phyloP scores from a whole-genome alignment of 1,139 yeast genomes.

The Suhomyces bolitotheri region DNA sequence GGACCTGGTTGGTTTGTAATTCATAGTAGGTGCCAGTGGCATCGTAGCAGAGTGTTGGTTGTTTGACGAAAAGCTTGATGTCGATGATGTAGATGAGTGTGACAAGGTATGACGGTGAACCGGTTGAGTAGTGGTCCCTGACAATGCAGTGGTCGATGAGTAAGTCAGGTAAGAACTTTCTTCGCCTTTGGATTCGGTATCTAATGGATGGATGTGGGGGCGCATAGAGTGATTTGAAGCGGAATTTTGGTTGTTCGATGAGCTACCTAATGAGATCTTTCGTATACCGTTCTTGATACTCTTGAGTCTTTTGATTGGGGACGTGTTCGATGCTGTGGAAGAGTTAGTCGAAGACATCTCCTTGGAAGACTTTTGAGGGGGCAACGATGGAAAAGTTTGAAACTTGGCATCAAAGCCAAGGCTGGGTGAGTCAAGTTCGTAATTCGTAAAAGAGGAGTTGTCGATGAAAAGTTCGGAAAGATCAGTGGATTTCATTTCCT shows the following conservation, averaged over 20 bases:
- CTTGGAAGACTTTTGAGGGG: conserved; percentile 8
- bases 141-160: conserved; percentile 1
- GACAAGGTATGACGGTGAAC: conserved; percentile 16
- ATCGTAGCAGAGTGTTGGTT: conserved; percentile 6
- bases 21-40: conserved; percentile 1
- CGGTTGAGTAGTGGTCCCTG: conserved; percentile 1
- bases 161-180: conserved; percentile 1
- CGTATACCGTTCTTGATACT: conserved; percentile 41
- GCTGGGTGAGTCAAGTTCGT: conserved; percentile 24
- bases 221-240: conserved; percentile 14
- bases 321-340: conserved; percentile 17
- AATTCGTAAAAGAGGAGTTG: conserved; percentile 13
- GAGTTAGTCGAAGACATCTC: background rate
- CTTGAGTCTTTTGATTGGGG: conserved; percentile 37
- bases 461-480: conserved; percentile 16
- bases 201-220: conserved; percentile 26
- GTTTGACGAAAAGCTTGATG: conserved; percentile 13
- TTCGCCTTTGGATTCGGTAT: conserved; percentile 20
- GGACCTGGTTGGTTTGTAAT: conserved; percentile 12
- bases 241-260: conserved; percentile 6
- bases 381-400: conserved; percentile 16
- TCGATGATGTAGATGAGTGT: conserved; percentile 15
- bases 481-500: conserved; percentile 11
- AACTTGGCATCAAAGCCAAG: conserved; percentile 18
- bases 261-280: conserved; percentile 29